These are phyloP conservation scores for Casuarina cunninghamiana DNA, from an alignment of 306 rosid genomes.

Conservation along the genomic window DNA sequence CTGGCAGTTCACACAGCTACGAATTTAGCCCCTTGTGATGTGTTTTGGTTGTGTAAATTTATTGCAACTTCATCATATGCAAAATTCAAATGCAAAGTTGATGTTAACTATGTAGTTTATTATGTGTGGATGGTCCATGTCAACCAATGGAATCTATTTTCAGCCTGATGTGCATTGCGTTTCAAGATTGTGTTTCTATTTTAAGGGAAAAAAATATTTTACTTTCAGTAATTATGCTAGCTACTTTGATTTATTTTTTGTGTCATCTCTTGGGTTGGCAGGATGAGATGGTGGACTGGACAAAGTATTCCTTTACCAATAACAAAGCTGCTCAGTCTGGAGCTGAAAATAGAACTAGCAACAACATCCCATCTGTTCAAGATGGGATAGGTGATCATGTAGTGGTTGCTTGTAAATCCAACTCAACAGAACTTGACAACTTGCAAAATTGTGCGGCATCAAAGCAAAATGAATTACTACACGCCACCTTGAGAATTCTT, in stretches of 20 bases:
- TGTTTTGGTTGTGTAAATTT: no score
- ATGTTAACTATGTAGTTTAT: no score
- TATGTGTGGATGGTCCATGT: no score
- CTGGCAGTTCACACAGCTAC: no score
- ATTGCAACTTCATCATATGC: no score
- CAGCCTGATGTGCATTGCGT: no score
- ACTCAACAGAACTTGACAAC: conserved; percentile 32
- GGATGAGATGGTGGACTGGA: conserved; percentile 42
- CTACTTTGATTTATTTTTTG: conserved; percentile 18
- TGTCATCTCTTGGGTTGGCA: conserved; percentile 41
- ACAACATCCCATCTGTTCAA: conserved; percentile 36
- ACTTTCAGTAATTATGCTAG: neutral
- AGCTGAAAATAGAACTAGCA: conserved; percentile 29
- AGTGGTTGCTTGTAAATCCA: conserved; percentile 30
- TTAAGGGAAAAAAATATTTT: no score
- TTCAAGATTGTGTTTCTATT: no score
- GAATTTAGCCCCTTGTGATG: no score
- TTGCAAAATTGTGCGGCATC: conserved; percentile 40
- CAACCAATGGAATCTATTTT: no score
- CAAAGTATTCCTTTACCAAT: conserved; percentile 26
- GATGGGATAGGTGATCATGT: conserved; percentile 22
- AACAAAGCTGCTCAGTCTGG: conserved; percentile 31
- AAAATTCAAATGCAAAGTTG: no score
- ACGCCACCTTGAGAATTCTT: conserved; percentile 56
- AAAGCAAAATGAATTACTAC: conserved; percentile 46